Percentiles rank a stretch among this genome's conserved stretches.
Evolutionary conservation across 2,329 filamentous ascomycete species (phyloP).

Genomic region (Leptographium flavum): DNA sequence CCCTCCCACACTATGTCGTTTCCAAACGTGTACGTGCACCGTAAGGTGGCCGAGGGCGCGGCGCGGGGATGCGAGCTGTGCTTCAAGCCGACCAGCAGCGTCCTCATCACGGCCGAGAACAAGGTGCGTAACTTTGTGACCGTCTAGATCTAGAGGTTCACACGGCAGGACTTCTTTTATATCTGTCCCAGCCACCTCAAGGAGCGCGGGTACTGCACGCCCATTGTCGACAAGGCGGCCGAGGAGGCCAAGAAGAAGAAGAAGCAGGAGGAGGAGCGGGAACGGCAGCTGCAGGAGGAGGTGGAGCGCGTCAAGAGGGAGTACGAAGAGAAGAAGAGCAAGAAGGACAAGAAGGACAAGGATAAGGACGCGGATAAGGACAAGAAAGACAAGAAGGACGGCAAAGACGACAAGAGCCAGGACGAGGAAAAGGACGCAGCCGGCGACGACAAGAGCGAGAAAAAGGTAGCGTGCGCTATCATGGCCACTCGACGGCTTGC

Average conservation of each 20-base stretch:
- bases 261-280: constrained; percentile 49
- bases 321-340: constrained; percentile 61
- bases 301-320: constrained; percentile 56
- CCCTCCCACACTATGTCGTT: too few species aligned
- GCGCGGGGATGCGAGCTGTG: constrained; percentile 82
- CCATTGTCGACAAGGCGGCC: constrained; percentile 56
- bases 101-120: constrained; percentile 78
- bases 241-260: constrained; percentile 52
- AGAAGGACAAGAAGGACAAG: constrained; percentile 52
- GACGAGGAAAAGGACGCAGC: not conserved
- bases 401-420: constrained; percentile 14
- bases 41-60: constrained; percentile 72
- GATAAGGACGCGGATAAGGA: constrained; percentile 34
- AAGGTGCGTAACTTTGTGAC: constrained; percentile 59
- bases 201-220: constrained; percentile 66
- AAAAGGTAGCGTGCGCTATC: not conserved
- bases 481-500: not conserved
- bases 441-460: not conserved
- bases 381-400: constrained; percentile 21
- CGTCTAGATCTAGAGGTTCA: too few species aligned
- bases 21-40: constrained; percentile 70
- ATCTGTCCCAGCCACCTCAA: constrained; percentile 72
- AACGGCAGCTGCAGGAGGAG: constrained; percentile 29
- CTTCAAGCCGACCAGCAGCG: constrained; percentile 75
- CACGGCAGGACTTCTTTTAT: constrained; percentile 71